Base-by-base conservation (phyloP, 805 yeast genomes). In the Wickerhamiella alocasiicola region DNA sequence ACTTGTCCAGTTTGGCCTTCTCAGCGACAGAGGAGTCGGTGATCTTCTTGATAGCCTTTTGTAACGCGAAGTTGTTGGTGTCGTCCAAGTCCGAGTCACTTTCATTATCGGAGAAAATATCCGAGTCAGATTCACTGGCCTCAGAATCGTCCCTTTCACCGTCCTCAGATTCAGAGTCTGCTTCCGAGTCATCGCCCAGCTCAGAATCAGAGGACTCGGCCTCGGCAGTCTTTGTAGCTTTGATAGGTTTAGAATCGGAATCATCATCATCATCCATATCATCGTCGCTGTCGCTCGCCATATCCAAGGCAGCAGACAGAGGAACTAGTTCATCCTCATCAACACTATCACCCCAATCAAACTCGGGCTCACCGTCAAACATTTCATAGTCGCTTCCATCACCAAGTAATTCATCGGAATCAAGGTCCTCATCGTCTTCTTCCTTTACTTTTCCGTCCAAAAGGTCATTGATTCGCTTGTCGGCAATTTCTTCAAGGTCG, bases 331-430 rank as follows among this genome's bases (percentile, higher is more conserved):
- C 81, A 23, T 60, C 65, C 54, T 83, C 95, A 51, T 83, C 94
- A 31, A 81, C 67, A 53, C 87, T 77, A 19, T 71, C 71, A 54
- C 81, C 80, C 9, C 72, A 88, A 4, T 65, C 73, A n/a, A 71
- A 77, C 13, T 67, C 75, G 6, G 64, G 70, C 7, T 67, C 71
- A 12, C 61, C 62, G n/a, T 59, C 67, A 3, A 60, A 62, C 21
- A 56, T 57, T 9, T 52, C 55, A 21, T 57, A 55, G 42, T 76
- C 82, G 44, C 69, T 73, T 40, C 76, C 83, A 0, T 91, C 78
- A 0, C 91, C 94, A 44, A 82, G 61, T 0, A 94, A 95, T 51
- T 81, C 95, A 57, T 85, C 95, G 1, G 94, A 82, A 51, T 79
- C 83, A 34, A 81, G 64, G 45, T 81, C 65, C 17, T 60, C 63